Evolutionary conservation across 2,329 filamentous ascomycete genomes (phyloP), one percentile per base, ranked within the genome.

Genomic region (Curvularia verruculosa): DNA sequence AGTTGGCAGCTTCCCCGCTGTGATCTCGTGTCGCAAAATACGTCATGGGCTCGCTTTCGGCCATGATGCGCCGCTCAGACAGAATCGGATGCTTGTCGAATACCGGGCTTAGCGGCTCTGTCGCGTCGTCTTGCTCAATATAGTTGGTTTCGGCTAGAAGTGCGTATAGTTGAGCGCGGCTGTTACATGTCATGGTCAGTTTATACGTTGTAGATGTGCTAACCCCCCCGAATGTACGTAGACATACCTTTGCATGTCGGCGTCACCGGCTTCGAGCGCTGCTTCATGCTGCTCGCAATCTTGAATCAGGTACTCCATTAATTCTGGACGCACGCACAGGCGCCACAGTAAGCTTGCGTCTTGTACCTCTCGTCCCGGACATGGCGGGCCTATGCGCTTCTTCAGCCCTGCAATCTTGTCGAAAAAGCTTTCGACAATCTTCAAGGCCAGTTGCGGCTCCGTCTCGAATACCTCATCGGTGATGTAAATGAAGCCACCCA

Each of bases 391-490:
- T 13, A 50, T 56, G 1, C 66, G 26, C 7, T 58, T 51, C 10
- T 62, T 58, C 15, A 70, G 62, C 41, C 31, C 31, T 37, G 69
- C 66, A 26, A 73, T 66, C 37, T 71, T 72, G 5, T 64, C 58
- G 26, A 74, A 56, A 56, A 78, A 78, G 0, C 63, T 56, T n/a
- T 75, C 56, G 8, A 81, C 61, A 12, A 81, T 73, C 7, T 68
- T 51, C 2, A 75, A 59, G 0, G 77, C 78, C 26, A 74, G 60
- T 45, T 68, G 65, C 4, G 79, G 79, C 44, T 74, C 60, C 41
- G 75, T 58, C n/a, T 71, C 61, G 41, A 81, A 77, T 1, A 80
- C 69, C 26, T 80, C 76, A 37, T 81, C 79, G 1, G 78, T 80
- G 15, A 81, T 76, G 60, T 78, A 78, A 10, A 76, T 72, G 5